Percentiles rank a stretch among this genome's conserved stretches.
These are phyloP conservation scores for Lachancea thermotolerans DNA, from an alignment of 805 yeast species.

Conservation along the genomic window DNA sequence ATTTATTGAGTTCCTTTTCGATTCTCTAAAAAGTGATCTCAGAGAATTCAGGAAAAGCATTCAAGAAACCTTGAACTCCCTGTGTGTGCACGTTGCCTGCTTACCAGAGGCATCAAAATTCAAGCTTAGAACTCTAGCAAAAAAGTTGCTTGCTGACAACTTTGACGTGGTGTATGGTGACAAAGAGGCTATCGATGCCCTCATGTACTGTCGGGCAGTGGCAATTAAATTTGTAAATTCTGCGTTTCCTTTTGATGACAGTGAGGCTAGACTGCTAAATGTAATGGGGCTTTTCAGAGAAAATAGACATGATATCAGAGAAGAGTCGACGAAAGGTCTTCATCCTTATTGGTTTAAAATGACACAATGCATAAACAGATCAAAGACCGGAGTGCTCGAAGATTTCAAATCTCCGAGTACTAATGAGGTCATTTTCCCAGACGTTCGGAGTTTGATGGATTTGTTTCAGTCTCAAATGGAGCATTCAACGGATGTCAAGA, in stretches of 20 bases:
- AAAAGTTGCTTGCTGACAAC: constrained; percentile 34
- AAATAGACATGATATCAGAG: constrained; percentile 66
- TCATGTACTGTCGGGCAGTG: constrained; percentile 52
- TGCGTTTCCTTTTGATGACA: constrained; percentile 58
- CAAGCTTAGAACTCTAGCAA: constrained; percentile 37
- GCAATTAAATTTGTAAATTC: constrained; percentile 60
- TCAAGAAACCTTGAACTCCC: constrained; percentile 60
- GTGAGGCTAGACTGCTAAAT: constrained; percentile 61
- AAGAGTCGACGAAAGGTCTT: constrained; percentile 73
- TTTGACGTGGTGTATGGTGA: constrained; percentile 15
- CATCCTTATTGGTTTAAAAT: constrained; percentile 76
- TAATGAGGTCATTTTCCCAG: constrained; percentile 45
- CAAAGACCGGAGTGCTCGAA: constrained; percentile 37
- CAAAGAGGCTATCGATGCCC: constrained; percentile 24
- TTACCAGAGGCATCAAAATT: constrained; percentile 36
- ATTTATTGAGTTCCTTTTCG: constrained; percentile 60
- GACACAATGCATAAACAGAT: constrained; percentile 39
- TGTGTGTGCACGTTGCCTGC: constrained; percentile 42
- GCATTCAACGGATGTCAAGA: neutral
- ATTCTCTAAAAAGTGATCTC: constrained; percentile 58
- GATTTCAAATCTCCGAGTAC: constrained; percentile 38
- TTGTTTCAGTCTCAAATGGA: neutral
- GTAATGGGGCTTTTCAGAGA: constrained; percentile 51
- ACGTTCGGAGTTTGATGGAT: constrained; percentile 28
- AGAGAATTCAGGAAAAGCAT: constrained; percentile 58